Conservation (phyloP, 1,139 yeast genomes). For the Insectozyma bohioensis region DNA sequence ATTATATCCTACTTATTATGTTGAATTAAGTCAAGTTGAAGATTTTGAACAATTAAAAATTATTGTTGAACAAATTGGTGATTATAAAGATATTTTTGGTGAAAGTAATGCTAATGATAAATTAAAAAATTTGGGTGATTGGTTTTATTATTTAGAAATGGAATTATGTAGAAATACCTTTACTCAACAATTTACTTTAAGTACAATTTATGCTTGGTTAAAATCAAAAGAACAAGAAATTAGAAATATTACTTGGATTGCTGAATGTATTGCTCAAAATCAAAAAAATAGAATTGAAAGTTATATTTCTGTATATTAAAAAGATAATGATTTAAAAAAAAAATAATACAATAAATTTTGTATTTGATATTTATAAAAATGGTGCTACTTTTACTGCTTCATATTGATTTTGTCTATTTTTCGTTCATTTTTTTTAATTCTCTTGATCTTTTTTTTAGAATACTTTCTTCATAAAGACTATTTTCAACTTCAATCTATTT, state of each 20-base stretch:
- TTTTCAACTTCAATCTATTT: conserved; percentile 5
- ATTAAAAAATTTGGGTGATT: conserved; percentile 75
- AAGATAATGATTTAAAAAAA: conserved; percentile 41
- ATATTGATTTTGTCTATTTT: conserved; percentile 22
- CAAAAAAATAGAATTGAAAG: conserved; percentile 80
- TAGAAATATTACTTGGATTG: conserved; percentile 96
- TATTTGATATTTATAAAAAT: conserved; percentile 56
- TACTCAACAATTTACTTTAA: conserved; percentile 91
- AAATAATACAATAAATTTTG: conserved; percentile 75
- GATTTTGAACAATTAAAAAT: conserved; percentile 82
- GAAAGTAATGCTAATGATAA: conserved; percentile 52
- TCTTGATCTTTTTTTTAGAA: neutral
- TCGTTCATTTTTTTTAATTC: conserved; percentile 3
- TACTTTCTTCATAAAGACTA: conserved; percentile 2
- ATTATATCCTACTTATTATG: conserved; percentile 73
- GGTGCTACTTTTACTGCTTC: conserved; percentile 32
- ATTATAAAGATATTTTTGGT: conserved; percentile 66
- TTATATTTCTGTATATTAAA: conserved; percentile 67
- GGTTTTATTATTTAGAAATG: conserved; percentile 91
- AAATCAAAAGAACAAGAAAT: conserved; percentile 95
- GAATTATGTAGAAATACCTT: conserved; percentile 87
- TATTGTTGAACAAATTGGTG: conserved; percentile 72
- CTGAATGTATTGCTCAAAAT: conserved; percentile 92
- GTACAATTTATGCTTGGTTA: conserved; percentile 96
- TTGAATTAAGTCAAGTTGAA: conserved; percentile 70